These are phyloP conservation scores for Fonsecaea multimorphosa DNA, from an alignment of 2,329 filamentous ascomycete genomes.

Conservation along the genomic window DNA sequence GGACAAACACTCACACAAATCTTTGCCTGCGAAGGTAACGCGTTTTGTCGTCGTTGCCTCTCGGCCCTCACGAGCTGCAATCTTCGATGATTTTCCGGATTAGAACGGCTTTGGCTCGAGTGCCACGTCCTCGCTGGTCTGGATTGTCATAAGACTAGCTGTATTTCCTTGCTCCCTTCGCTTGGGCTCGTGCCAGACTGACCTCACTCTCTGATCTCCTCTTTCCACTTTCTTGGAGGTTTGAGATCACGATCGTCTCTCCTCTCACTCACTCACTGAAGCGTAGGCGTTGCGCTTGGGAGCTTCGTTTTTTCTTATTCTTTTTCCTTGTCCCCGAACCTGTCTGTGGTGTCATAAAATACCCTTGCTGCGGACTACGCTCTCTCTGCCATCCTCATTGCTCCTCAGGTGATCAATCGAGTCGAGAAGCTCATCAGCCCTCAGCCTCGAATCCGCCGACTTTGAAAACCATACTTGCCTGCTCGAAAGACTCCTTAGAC, in stretches of 20 bases:
- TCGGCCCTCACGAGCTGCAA: conserved; percentile 2
- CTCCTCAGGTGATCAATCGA: conserved; percentile 1
- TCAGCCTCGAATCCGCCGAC: background rate
- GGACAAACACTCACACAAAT: conserved; percentile 19
- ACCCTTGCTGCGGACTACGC: background rate
- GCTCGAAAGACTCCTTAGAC: background rate
- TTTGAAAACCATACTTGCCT: background rate
- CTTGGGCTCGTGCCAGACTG: conserved; percentile 18
- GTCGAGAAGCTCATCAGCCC: background rate
- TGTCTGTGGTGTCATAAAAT: conserved; percentile 10
- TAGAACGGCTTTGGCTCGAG: conserved; percentile 18
- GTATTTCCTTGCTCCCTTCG: background rate
- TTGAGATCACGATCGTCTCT: conserved; percentile 22
- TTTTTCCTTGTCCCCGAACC: conserved; percentile 29
- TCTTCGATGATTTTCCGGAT: conserved; percentile 27
- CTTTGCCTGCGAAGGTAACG: conserved; percentile 20
- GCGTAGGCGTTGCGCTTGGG: conserved; percentile 28
- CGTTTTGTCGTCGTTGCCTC: conserved; percentile 9
- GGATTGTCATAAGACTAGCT: conserved; percentile 27
- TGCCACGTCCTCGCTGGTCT: background rate
- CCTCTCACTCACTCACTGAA: conserved; percentile 17
- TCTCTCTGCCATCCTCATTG: background rate
- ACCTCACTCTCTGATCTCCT: conserved; percentile 22
- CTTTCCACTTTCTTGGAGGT: background rate
- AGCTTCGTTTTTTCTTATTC: conserved; percentile 9